Evolutionary conservation across 2,329 filamentous ascomycete species (phyloP).

Genomic region (Hypoxylon sp.): DNA sequence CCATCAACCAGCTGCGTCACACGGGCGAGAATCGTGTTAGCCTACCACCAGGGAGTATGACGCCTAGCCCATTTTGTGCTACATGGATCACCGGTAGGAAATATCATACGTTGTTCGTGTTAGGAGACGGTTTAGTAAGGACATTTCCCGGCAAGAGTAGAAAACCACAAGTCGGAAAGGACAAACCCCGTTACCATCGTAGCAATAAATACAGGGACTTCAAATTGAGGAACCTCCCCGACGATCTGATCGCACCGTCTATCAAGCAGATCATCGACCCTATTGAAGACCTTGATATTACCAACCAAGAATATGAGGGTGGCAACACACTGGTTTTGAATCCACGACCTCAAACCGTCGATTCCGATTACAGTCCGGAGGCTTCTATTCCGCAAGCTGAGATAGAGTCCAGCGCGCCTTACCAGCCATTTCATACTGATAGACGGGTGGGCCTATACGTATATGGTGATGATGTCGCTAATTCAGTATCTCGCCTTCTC

Average conservation of each 20-base stretch:
- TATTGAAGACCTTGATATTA: conserved; percentile 69
- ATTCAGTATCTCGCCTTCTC: conserved; percentile 59
- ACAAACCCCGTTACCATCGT: conserved; percentile 67
- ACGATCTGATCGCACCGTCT: conserved; percentile 69
- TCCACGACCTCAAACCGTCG: conserved; percentile 58
- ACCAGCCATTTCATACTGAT: conserved; percentile 96
- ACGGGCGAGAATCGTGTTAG: conserved; percentile 82
- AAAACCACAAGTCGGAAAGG: conserved; percentile 67
- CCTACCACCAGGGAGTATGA: conserved; percentile 69
- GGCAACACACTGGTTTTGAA: conserved; percentile 69
- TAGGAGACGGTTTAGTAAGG: conserved; percentile 76
- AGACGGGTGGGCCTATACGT: conserved; percentile 84
- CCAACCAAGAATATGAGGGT: conserved; percentile 67
- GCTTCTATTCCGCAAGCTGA: conserved; percentile 82
- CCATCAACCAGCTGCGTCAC: conserved; percentile 79
- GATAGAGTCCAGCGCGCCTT: conserved; percentile 95
- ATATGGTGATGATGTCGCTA: conserved; percentile 61
- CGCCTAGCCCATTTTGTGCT: conserved; percentile 70
- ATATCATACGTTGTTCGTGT: conserved; percentile 73
- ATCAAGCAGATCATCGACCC: conserved; percentile 70
- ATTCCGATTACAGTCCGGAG: conserved; percentile 64
- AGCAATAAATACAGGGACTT: conserved; percentile 75
- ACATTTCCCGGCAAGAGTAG: conserved; percentile 73
- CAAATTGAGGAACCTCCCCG: conserved; percentile 74
- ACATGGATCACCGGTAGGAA: conserved; percentile 75